phyloP scores from a whole-genome alignment of 2,329 filamentous ascomycete species.

The Colletotrichum sublineola region DNA sequence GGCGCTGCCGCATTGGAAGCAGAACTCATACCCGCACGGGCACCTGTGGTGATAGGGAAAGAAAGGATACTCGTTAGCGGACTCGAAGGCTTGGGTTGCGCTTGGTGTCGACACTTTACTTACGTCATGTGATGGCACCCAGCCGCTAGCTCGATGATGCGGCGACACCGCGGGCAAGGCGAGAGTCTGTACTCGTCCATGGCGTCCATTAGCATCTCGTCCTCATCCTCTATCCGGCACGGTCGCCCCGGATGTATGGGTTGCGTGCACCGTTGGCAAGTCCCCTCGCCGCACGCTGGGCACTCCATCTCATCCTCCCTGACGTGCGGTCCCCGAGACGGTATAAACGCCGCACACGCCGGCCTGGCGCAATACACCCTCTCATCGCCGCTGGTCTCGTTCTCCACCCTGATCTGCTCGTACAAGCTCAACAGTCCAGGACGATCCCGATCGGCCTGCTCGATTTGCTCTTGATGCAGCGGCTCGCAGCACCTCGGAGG shows the following conservation, averaged over 20 bases:
- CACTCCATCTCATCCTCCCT: slow-evolving; percentile 25
- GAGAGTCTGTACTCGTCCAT: slow-evolving; percentile 68
- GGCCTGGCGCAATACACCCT: slow-evolving; percentile 39
- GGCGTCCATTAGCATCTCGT: slow-evolving; percentile 54
- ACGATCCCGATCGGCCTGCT: slow-evolving; percentile 14
- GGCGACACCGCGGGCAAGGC: slow-evolving; percentile 66
- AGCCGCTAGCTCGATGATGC: slow-evolving; percentile 71
- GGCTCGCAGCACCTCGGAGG: slow-evolving; percentile 42
- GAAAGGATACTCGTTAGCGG: neutral
- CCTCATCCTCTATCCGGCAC: slow-evolving; percentile 39
- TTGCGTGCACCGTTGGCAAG: slow-evolving; percentile 34
- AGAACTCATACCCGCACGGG: slow-evolving; percentile 38
- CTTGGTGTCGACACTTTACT: slow-evolving; percentile 44
- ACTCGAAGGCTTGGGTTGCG: neutral
- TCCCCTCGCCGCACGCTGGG: slow-evolving; percentile 32
- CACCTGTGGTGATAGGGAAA: slow-evolving; percentile 21
- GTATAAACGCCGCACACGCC: slow-evolving; percentile 42
- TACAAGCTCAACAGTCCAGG: slow-evolving; percentile 33
- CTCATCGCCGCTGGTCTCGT: slow-evolving; percentile 29
- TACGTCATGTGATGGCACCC: slow-evolving; percentile 77
- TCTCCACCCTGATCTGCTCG: slow-evolving; percentile 30
- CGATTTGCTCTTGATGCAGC: slow-evolving; percentile 28
- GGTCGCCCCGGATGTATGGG: slow-evolving; percentile 39
- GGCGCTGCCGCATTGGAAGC: slow-evolving; percentile 36
- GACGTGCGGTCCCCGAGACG: slow-evolving; percentile 12